Percentiles rank a stretch among this genome's conserved stretches.
phyloP scores from a whole-genome alignment of 345 rosid genomes.

The Dovyalis caffra region DNA sequence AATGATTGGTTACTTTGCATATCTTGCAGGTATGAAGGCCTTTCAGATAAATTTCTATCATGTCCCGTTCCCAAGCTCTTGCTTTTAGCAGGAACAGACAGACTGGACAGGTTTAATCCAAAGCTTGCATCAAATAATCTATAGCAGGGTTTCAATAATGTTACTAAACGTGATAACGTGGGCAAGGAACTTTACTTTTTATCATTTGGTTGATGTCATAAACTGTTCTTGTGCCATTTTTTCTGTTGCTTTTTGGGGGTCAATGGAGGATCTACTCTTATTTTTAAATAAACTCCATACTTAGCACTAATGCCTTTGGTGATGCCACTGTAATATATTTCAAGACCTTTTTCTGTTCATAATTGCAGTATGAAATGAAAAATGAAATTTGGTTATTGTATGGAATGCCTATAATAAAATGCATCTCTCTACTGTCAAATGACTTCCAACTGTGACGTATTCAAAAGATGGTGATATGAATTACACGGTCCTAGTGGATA shows the following conservation, averaged over 20 bases:
- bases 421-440: background rate
- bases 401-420: background rate
- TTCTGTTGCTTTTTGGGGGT: background rate
- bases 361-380: background rate
- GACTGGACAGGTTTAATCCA: conserved; percentile 68
- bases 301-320: background rate
- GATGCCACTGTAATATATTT: background rate
- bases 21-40: conserved; percentile 87
- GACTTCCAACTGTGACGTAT: background rate
- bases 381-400: background rate
- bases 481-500: background rate
- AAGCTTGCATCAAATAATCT: background rate
- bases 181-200: no score
- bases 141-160: background rate
- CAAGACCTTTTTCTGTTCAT: background rate
- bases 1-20: background rate
- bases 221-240: background rate
- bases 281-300: background rate
- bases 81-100: conserved; percentile 85
- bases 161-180: background rate
- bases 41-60: conserved; percentile 82
- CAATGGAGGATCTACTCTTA: background rate
- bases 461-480: background rate
- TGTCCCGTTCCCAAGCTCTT: conserved; percentile 83
- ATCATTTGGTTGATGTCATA: no score